Evolutionary conservation across 306 rosid species (phyloP), one percentile per base, ranked within the genome.

Genomic region (Pyrus pyrifolia): DNA sequence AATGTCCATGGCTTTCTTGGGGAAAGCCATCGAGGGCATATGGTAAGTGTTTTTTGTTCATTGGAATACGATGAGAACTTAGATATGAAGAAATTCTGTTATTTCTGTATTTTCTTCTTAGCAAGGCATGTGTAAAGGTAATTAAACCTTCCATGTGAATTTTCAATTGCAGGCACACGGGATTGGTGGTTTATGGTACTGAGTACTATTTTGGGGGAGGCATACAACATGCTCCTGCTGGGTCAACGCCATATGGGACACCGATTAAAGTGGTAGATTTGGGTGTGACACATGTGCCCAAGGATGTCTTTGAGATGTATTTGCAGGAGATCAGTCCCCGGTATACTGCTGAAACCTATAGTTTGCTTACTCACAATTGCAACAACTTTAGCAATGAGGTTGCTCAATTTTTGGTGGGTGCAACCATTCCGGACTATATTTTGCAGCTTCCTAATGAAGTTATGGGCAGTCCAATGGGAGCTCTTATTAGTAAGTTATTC

Each of bases 151-250:
- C 4, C 15, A 10, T 40, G 1, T 66, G 6, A 4, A 13, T 69
- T 79, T 55, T 74, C 68, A 51, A 30, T 66, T 3, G 21, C 82
- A 95, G 99, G 99, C 99, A 95, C 73, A 95, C 99, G 1, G 99
- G 99, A 82, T 60, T 95, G 6, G 96, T 87, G 44, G 98, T 96
- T 71, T 96, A 91, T 82, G 97, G 93, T 27, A 84, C 85, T 6
- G 99, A 92, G 86, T 96, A 96, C 49, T 96, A 79, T 85, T 96
- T 92, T 86, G 99, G 99, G 49, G 99, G 97, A 29, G 98, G 99
- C 71, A 88, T 96, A 52, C 99, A 96, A 44, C 93, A 87, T 40
- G 79, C 74, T 72, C 78, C 86, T 14, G 90, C 93, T 45, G 98
- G 97, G 81, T 76, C 84, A 30, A 89, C 98, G 42, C 97, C 87